Conservation (phyloP, 306 rosid genomes). For the Sophora flavescens region DNA sequence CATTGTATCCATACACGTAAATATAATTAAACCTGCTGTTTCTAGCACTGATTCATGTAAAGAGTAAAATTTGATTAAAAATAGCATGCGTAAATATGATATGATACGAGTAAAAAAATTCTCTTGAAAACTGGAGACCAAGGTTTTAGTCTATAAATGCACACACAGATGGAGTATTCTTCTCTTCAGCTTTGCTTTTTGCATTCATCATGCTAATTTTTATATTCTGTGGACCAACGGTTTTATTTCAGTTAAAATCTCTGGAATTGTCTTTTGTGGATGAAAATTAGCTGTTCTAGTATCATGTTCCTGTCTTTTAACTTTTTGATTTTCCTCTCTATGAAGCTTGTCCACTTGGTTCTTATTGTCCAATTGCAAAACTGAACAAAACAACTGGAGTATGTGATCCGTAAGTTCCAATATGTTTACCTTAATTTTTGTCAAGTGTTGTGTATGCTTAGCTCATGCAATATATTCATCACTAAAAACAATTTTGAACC, state of each 20-base stretch:
- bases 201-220: background rate
- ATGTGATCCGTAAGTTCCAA: slow-evolving; percentile 83
- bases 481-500: slow-evolving; percentile 19
- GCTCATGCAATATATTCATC: slow-evolving; percentile 35
- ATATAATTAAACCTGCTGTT: background rate
- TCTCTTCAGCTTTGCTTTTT: background rate
- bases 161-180: slow-evolving; percentile 12
- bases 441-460: slow-evolving; percentile 31
- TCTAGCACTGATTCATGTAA: background rate
- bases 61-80: slow-evolving; percentile 1
- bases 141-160: slow-evolving; percentile 5
- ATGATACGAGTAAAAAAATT: background rate
- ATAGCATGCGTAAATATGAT: background rate
- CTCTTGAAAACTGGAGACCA: background rate
- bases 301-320: slow-evolving; percentile 34
- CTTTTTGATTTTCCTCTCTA: slow-evolving; percentile 45
- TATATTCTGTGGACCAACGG: background rate
- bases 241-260: slow-evolving; percentile 33
- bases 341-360: slow-evolving; percentile 91
- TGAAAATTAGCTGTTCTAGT: slow-evolving; percentile 3
- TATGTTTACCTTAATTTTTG: slow-evolving; percentile 10
- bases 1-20: background rate
- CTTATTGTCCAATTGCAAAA: slow-evolving; percentile 77
- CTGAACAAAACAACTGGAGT: slow-evolving; percentile 64
- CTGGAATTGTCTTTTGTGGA: background rate